Conservation (phyloP, 352 stramenopile genomes). For the Pythium aristosporum region DNA sequence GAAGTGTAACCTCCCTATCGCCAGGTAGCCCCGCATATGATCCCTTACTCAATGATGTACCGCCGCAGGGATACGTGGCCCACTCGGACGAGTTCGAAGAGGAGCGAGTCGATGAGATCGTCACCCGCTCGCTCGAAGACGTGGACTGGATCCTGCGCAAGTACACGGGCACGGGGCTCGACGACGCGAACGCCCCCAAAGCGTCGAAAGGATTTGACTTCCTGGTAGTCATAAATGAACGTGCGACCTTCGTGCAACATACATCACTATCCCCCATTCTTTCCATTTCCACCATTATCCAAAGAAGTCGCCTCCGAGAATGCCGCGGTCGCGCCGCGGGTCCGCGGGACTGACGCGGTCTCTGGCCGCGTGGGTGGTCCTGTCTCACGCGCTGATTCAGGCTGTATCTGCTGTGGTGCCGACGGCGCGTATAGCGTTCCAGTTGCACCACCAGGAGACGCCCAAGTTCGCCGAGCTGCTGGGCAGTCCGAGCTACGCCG, state of each 20-base stretch:
- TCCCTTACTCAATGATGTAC: neutral
- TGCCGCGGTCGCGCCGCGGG: neutral
- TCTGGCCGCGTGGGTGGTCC: neutral
- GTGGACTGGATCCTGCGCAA: conserved; percentile 52
- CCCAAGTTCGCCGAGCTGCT: conserved; percentile 49
- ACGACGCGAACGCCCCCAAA: neutral
- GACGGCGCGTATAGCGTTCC: conserved; percentile 42
- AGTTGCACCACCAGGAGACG: conserved; percentile 30
- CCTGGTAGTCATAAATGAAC: neutral
- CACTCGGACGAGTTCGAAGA: conserved; percentile 39
- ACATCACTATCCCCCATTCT: neutral
- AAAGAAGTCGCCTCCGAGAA: neutral
- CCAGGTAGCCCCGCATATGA: neutral
- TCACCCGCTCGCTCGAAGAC: conserved; percentile 37
- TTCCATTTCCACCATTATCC: neutral
- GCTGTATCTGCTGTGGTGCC: conserved; percentile 35
- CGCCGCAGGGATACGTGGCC: conserved; percentile 33
- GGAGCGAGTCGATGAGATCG: conserved; percentile 34
- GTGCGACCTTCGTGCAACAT: conserved; percentile 12
- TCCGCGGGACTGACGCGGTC: neutral
- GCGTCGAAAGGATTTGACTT: neutral
- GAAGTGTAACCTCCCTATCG: neutral
- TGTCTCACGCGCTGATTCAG: conserved; percentile 2
- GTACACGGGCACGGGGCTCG: conserved; percentile 29
- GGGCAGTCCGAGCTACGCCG: conserved; percentile 46